Evolutionary conservation across 345 rosid genomes (phyloP).

Genomic region (Eucalyptus curtisii): DNA sequence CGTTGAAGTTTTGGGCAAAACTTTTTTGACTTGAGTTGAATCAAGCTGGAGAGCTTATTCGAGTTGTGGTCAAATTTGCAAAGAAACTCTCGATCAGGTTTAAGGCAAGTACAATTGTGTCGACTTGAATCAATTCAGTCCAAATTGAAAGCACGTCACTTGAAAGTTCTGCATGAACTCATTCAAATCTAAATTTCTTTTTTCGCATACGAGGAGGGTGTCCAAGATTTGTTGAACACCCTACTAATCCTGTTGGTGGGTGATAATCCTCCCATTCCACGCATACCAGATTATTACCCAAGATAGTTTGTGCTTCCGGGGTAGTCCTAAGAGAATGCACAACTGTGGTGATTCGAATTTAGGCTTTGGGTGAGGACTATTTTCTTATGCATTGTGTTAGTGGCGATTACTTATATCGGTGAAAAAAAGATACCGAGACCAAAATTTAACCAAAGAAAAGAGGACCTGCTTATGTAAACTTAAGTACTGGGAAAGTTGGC

Average conservation of each 20-base stretch:
- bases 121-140: not conserved
- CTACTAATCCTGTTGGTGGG: not conserved
- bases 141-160: not conserved
- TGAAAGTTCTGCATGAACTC: not conserved
- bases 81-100: not conserved
- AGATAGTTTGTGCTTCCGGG: not conserved
- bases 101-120: not conserved
- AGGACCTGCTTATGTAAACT: not conserved
- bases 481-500: not conserved
- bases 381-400: not conserved
- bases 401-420: not conserved
- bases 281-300: accelerated
- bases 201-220: not conserved
- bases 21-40: not conserved
- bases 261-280: not conserved
- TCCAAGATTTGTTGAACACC: not conserved
- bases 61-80: not conserved
- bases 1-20: not conserved
- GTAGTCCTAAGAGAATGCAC: accelerated
- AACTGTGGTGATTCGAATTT: not conserved
- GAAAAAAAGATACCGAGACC: not conserved
- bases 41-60: not conserved
- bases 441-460: not conserved
- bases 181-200: not conserved
- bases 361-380: not conserved